Evolutionary conservation across 2,329 filamentous ascomycete species (phyloP).

Genomic region (Didymellaceae sp.): DNA sequence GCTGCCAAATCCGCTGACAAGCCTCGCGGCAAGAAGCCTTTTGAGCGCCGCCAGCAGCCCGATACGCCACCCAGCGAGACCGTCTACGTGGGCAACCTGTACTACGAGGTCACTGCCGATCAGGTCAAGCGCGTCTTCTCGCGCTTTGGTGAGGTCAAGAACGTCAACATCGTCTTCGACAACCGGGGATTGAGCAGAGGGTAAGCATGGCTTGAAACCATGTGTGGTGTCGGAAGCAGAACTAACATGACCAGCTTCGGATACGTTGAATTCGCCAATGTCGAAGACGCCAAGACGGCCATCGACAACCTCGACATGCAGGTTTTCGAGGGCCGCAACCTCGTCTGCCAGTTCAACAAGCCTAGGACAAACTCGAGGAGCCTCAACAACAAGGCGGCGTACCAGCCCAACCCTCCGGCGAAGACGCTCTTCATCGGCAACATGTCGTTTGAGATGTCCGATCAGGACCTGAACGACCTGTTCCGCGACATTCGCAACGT

Average conservation of each 20-base stretch:
- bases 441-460: conserved; percentile 84
- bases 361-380: conserved; percentile 25
- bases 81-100: conserved; percentile 73
- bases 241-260: conserved; percentile 62
- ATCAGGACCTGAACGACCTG: conserved; percentile 79
- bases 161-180: conserved; percentile 65
- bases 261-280: conserved; percentile 66
- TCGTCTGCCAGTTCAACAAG: conserved; percentile 66
- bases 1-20: conserved; percentile 4
- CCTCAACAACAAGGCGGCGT: not conserved
- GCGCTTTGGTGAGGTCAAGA: conserved; percentile 63
- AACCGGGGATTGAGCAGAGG: conserved; percentile 71
- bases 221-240: not conserved
- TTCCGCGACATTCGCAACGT: conserved; percentile 75
- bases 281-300: conserved; percentile 62
- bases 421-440: conserved; percentile 83
- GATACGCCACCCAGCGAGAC: conserved; percentile 42
- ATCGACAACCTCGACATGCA: conserved; percentile 65
- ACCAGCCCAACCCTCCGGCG: conserved; percentile 56
- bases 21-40: not conserved
- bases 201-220: conserved; percentile 51
- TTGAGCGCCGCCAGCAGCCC: conserved; percentile 4
- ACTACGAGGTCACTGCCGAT: conserved; percentile 69
- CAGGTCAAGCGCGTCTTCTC: conserved; percentile 66
- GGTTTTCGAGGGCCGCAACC: conserved; percentile 68